Conservation (phyloP, 306 rosid species). For the Sechiopsis laciniata region DNA sequence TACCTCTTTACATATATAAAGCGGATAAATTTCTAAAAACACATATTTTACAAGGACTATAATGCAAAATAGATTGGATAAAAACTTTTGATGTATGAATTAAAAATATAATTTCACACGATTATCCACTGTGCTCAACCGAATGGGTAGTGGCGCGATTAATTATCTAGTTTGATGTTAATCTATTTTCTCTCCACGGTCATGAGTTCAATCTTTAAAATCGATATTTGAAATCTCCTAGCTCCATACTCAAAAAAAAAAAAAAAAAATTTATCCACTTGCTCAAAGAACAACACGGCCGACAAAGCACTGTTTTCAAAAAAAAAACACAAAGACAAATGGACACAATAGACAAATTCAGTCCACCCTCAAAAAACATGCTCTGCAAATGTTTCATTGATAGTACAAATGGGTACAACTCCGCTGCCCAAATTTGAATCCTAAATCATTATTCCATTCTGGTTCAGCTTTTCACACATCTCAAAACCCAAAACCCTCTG, state of each 20-base stretch:
- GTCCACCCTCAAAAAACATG: background rate
- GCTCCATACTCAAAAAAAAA: too few species aligned
- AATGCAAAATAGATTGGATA: constrained; percentile 9
- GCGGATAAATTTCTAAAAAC: background rate
- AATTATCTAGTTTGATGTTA: too few species aligned
- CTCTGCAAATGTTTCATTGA: constrained; percentile 18
- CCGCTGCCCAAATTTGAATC: constrained; percentile 13
- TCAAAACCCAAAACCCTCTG: background rate
- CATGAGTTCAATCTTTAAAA: too few species aligned
- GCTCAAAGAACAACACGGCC: constrained; percentile 7
- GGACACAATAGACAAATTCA: background rate
- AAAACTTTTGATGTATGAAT: background rate
- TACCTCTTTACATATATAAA: background rate
- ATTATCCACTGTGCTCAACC: background rate
- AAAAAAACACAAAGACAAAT: constrained; percentile 3
- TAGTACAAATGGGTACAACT: constrained; percentile 12
- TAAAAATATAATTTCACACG: background rate
- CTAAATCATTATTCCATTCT: background rate
- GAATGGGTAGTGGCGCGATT: too few species aligned
- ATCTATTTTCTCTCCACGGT: too few species aligned
- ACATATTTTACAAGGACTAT: background rate
- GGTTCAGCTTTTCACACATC: constrained; percentile 15
- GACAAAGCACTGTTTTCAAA: constrained; percentile 20
- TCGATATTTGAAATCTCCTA: too few species aligned
- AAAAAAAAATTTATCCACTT: too few species aligned